phyloP scores from a whole-genome alignment of 129 eudicot genomes.

The Arctium minus region DNA sequence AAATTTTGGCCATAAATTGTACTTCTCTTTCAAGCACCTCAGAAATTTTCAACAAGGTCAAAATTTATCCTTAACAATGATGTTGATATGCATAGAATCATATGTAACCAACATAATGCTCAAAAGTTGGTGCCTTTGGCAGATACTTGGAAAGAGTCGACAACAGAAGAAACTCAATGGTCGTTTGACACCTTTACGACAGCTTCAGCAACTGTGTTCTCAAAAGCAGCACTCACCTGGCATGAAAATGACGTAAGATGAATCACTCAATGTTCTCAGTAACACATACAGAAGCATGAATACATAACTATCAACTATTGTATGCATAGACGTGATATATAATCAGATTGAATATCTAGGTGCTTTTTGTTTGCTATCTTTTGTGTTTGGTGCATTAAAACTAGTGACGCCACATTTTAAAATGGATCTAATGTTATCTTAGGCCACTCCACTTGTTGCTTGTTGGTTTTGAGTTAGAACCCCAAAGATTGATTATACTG shows the following conservation, averaged over 20 bases:
- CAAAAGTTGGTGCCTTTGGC: conserved; percentile 13
- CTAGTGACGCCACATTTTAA: neutral
- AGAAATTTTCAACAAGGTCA: conserved; percentile 78
- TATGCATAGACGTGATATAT: neutral
- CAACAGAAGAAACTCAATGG: conserved; percentile 50
- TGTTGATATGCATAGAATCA: neutral
- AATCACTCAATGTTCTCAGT: neutral
- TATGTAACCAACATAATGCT: conserved; percentile 16
- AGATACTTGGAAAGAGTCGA: conserved; percentile 60
- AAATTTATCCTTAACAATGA: neutral
- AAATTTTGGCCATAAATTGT: conserved; percentile 56
- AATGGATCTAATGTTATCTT: neutral
- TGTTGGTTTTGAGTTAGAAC: neutral
- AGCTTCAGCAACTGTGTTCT: conserved; percentile 63
- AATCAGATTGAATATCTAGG: neutral
- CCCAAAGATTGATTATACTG: neutral
- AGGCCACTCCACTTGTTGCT: neutral
- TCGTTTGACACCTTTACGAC: conserved; percentile 55
- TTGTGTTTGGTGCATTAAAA: neutral
- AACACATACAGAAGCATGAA: neutral
- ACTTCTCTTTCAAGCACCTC: conserved; percentile 59
- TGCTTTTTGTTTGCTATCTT: neutral
- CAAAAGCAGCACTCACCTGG: conserved; percentile 45
- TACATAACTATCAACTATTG: neutral
- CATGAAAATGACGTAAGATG: conserved; percentile 71